These are phyloP conservation scores for Vanrija sp. DNA, from an alignment of 1,284 basidiomycete genomes.

Conservation along the genomic window DNA sequence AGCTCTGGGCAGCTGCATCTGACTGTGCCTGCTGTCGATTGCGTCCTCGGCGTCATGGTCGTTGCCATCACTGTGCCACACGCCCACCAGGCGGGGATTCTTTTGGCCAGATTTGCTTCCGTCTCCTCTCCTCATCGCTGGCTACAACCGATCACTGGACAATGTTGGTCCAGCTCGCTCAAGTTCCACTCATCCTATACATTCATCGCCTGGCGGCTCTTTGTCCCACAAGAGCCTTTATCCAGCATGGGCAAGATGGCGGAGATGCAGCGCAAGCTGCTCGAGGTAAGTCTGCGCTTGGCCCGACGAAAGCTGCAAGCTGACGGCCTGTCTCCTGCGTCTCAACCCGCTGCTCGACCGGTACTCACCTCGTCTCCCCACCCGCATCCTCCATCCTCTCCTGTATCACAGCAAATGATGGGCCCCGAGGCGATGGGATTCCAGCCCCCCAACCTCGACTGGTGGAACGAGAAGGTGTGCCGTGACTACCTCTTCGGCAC, in stretches of 20 bases:
- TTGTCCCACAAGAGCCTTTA: neutral
- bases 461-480: slow-evolving; percentile 99
- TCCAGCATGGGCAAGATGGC: slow-evolving; percentile 50
- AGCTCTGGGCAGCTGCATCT: neutral
- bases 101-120: neutral
- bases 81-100: neutral
- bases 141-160: too few relatives aligned
- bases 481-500: slow-evolving; percentile 96
- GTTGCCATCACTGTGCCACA: neutral
- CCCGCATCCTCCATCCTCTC: neutral
- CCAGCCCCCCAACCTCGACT: slow-evolving; percentile 83
- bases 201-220: neutral
- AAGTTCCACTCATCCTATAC: neutral
- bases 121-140: neutral
- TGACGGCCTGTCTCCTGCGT: neutral
- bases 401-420: slow-evolving; percentile 85
- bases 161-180: neutral
- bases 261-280: slow-evolving; percentile 51
- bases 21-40: neutral
- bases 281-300: slow-evolving; percentile 39
- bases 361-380: too few relatives aligned
- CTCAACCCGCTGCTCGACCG: neutral
- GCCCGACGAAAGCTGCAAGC: neutral
- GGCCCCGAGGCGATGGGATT: slow-evolving; percentile 98
- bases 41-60: neutral